phyloP scores from a whole-genome alignment of 2,329 filamentous ascomycete genomes.

The Monosporascus cannonballus region DNA sequence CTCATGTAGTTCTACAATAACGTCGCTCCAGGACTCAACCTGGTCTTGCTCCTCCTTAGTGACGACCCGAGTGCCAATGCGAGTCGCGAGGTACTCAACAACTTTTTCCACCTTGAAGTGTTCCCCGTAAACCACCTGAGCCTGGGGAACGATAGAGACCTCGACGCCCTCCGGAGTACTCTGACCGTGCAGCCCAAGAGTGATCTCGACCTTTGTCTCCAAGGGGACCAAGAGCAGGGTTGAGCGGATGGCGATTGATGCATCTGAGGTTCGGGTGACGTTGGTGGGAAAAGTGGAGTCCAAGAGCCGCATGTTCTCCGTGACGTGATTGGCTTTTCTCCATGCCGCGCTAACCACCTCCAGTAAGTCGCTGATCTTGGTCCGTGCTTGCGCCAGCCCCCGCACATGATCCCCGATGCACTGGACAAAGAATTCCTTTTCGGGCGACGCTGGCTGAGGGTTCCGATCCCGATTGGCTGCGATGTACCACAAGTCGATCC shows the following conservation, averaged over 20 bases:
- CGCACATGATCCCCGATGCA: constrained; percentile 64
- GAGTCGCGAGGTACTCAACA: constrained; percentile 59
- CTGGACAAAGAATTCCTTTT: constrained; percentile 71
- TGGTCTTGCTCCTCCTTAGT: constrained; percentile 27
- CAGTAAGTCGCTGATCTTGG: constrained; percentile 52
- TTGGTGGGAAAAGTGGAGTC: constrained; percentile 59
- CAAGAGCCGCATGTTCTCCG: constrained; percentile 55
- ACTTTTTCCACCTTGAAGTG: constrained; percentile 71
- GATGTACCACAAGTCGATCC: constrained; percentile 66
- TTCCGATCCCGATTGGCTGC: constrained; percentile 50
- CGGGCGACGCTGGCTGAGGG: constrained; percentile 51
- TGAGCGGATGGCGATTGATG: constrained; percentile 54
- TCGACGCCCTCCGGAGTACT: constrained; percentile 44
- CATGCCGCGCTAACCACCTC: constrained; percentile 55
- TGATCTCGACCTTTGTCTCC: constrained; percentile 62
- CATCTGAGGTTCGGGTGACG: constrained; percentile 58
- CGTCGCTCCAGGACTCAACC: constrained; percentile 45
- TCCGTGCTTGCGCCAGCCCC: constrained; percentile 51
- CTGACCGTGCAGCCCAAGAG: constrained; percentile 47
- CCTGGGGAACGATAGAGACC: constrained; percentile 47
- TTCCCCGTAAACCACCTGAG: constrained; percentile 69
- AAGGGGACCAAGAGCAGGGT: constrained; percentile 58
- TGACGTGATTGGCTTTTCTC: constrained; percentile 56
- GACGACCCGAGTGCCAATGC: constrained; percentile 37
- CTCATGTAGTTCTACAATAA: constrained; percentile 48